A percentile compares a stretch with the other conserved stretches of the same genome.
phyloP scores from a whole-genome alignment of 2,329 filamentous ascomycete genomes.

The Aspergillus brunneoviolaceus region DNA sequence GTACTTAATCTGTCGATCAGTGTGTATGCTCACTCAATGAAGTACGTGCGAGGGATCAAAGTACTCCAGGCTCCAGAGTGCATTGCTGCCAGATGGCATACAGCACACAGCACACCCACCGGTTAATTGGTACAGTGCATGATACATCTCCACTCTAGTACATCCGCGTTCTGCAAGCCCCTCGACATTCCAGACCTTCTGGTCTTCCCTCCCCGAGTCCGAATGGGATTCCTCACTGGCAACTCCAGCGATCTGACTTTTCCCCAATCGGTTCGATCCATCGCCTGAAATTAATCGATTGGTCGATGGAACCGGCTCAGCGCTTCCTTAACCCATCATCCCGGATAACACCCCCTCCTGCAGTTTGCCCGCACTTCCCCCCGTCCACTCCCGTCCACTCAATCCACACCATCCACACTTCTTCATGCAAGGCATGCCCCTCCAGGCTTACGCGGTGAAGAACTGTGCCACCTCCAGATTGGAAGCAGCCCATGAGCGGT shows the following conservation, averaged over 20 bases:
- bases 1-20: not conserved
- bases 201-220: too few relatives aligned
- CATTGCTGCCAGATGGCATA: not conserved
- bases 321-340: conserved; percentile 13
- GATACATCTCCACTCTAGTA: not conserved
- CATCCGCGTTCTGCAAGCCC: conserved; percentile 4
- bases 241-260: too few relatives aligned
- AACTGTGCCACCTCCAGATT: not conserved
- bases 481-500: not conserved
- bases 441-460: conserved; percentile 5
- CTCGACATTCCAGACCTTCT: conserved; percentile 8
- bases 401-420: conserved; percentile 9
- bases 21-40: not conserved
- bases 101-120: not conserved
- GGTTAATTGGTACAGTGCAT: not conserved
- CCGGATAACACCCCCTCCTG: conserved; percentile 16
- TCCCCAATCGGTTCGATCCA: too few relatives aligned
- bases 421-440: conserved; percentile 16
- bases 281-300: conserved; percentile 7
- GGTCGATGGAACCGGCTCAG: conserved; percentile 7
- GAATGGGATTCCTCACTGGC: too few relatives aligned
- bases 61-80: conserved; percentile 1
- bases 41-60: not conserved
- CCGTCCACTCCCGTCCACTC: not conserved
- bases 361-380: conserved; percentile 9